These are phyloP conservation scores for Diaporthe sp. DNA, from an alignment of 2,329 filamentous ascomycete genomes.

Conservation along the genomic window DNA sequence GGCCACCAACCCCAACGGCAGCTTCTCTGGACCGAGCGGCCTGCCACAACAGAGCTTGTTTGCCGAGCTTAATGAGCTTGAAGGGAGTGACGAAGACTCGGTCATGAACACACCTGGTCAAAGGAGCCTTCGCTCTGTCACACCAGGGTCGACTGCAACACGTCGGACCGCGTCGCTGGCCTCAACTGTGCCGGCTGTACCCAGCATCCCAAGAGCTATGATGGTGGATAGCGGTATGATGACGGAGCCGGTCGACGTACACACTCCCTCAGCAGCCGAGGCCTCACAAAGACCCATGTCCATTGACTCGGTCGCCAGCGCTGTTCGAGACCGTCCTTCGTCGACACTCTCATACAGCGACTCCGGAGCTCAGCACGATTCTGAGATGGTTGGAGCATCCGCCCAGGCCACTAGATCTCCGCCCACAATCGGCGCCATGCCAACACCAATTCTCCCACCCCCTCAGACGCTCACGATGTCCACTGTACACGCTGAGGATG, in stretches of 20 bases:
- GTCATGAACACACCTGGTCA: slow-evolving; percentile 68
- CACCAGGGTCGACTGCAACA: slow-evolving; percentile 60
- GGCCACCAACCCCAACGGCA: slow-evolving; percentile 66
- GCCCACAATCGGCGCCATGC: slow-evolving; percentile 43
- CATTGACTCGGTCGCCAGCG: slow-evolving; percentile 53
- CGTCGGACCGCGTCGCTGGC: slow-evolving; percentile 58
- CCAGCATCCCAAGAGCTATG: slow-evolving; percentile 62
- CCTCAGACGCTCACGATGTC: slow-evolving; percentile 58
- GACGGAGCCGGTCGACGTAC: slow-evolving; percentile 67
- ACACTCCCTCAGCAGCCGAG: slow-evolving; percentile 46
- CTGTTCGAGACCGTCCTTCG: slow-evolving; percentile 51
- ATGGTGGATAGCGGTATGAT: slow-evolving; percentile 74
- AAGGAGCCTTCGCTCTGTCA: slow-evolving; percentile 59
- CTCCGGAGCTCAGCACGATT: slow-evolving; percentile 63
- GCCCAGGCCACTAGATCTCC: slow-evolving; percentile 57
- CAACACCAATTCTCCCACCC: slow-evolving; percentile 46
- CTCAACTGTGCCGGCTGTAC: slow-evolving; percentile 54
- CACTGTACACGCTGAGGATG: slow-evolving; percentile 56
- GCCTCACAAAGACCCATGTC: slow-evolving; percentile 55
- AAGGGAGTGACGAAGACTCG: slow-evolving; percentile 80
- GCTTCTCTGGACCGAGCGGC: slow-evolving; percentile 60
- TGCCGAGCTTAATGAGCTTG: slow-evolving; percentile 88
- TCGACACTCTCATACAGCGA: slow-evolving; percentile 66
- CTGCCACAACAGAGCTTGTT: slow-evolving; percentile 81
- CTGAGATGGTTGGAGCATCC: slow-evolving; percentile 64